Base-by-base conservation (phyloP, 2,329 filamentous ascomycete genomes). In the Clonostachys sp. region DNA sequence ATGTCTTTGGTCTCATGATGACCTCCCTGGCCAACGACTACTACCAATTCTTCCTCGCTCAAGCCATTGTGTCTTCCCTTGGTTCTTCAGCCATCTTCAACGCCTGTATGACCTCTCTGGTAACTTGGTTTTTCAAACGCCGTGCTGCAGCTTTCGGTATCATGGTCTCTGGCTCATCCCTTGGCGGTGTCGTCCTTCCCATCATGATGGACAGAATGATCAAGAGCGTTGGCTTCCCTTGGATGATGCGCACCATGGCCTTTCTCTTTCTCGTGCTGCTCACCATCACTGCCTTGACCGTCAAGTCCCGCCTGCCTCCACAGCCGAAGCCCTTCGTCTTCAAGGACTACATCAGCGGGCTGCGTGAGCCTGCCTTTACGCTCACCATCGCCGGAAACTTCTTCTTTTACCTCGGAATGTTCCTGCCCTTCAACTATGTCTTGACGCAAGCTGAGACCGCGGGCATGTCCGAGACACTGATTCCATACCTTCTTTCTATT, bases 1-100 rank as follows among this genome's bases (percentile, higher is more conserved):
- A 84, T 60, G 71, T 86, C 51, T 78, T 86, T 42, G 78, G 80
- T 20, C 62, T 86, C 16, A 84, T 86, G 80, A 84, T 86, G 80
- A 71, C 76, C 0, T 80, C 75, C 14, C 64, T 86, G 10, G 65
- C 66, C 5, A 61, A 53, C 3, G 44, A 66, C 43, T 74, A 73
- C 60, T 74, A 72, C 53, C 70, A 74, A 41, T 61, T 73, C 57
- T 65, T 74, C 50, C 66, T 74, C 12, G 53, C 70, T 0, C 72
- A 74, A 49, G 60, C 63, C 48, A 55, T 74, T 41, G 65, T 72
- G 48, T 59, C 65, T 10, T 55, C 67, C 8, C 51, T 72, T n/a
- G 72, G 72, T 17, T 70, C 68, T 12, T 63, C 64, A 47, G 68
- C 67, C 48, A 63, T 72, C 47, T 74, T 74, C 57, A 70, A 70